Percentiles rank a stretch among this genome's conserved stretches.
phyloP scores from a whole-genome alignment of 1,139 yeast genomes.

The Sugiyamaella paludigena region DNA sequence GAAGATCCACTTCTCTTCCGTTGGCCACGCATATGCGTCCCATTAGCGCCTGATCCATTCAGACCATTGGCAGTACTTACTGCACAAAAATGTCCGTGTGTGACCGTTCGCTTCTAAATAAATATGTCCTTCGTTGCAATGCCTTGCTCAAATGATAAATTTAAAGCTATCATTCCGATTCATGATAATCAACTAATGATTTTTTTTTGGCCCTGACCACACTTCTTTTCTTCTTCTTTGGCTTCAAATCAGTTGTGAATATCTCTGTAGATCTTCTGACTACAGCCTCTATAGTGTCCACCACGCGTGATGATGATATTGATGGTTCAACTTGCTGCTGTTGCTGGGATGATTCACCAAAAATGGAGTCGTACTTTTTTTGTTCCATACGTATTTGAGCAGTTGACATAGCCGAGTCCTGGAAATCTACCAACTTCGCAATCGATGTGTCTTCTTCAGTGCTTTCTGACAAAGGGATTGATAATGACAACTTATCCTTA shows the following conservation, averaged over 20 bases:
- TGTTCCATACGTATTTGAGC: not conserved
- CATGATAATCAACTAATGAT: slow-evolving; percentile 8
- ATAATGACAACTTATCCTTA: slow-evolving; percentile 20
- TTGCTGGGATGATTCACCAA: not conserved
- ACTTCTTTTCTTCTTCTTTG: not conserved
- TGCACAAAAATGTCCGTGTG: too few species aligned
- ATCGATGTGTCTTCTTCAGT: slow-evolving; percentile 9
- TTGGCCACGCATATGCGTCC: too few species aligned
- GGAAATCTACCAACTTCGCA: slow-evolving; percentile 13
- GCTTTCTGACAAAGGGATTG: slow-evolving; percentile 19
- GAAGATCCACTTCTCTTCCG: too few species aligned
- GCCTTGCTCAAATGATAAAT: too few species aligned
- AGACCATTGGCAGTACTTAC: too few species aligned
- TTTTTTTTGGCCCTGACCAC: not conserved
- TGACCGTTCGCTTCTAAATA: too few species aligned
- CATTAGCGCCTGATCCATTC: too few species aligned
- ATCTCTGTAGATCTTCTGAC: slow-evolving; percentile 4
- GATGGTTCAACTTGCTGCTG: not conserved
- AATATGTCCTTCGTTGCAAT: too few species aligned
- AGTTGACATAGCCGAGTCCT: not conserved
- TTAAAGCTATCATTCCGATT: not conserved
- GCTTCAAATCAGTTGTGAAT: not conserved
- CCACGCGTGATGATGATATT: not conserved
- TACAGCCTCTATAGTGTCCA: slow-evolving; percentile 4
- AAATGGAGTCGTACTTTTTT: slow-evolving; percentile 1